Evolutionary conservation across 768 basidiomycete species (phyloP), one percentile per base, ranked within the genome.

Genomic region (Boletales sp.): DNA sequence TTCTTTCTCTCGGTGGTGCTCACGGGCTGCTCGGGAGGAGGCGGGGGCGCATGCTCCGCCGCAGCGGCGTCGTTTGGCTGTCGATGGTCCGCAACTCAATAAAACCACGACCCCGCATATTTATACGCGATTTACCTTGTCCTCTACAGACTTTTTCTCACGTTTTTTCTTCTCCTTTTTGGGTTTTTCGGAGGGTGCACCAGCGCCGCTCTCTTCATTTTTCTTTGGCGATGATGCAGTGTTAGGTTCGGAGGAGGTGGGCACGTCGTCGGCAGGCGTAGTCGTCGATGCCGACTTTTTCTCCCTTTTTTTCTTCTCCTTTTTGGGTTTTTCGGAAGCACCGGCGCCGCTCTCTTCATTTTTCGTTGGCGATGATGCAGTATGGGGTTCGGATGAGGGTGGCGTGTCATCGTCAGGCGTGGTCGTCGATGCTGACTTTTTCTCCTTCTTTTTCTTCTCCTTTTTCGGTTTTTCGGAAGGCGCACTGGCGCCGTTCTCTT

Each of bases 381-480:
- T 38, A 38, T 52, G 5, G 9, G 41, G 36, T 40, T 43, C 2
- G 15, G 47, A 12, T 15, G 48, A 40, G 3, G 47, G 32, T 6
- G 54, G 34, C 24, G 50, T 21, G 10, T 45, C 45, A 17, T 51
- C 51, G 19, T 59, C 34, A 32, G 66, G 58, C 31, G 65, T 52
- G n/a, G 66, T 60, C 42, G 72, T 54, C 21, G 79, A 71, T 39
- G 74, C 19, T 0, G 43, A 35, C 24, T 54, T 40, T 43, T 62
- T 52, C 5, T 55, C 27, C 30, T 41, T 47, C 8, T n/a, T 40
- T 21, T 58, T 63, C 38, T 57, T 62, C 35, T 54, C 51, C 30
- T 64, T 62, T 50, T 52, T 61, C 2, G 54, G 8, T 42, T 34
- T 43, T 29, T 46, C 51, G 13, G 51, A 29, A 8, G 59, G 30